Evolutionary conservation across 2,329 filamentous ascomycete genomes (phyloP).

Genomic region (Phoma herbarum): DNA sequence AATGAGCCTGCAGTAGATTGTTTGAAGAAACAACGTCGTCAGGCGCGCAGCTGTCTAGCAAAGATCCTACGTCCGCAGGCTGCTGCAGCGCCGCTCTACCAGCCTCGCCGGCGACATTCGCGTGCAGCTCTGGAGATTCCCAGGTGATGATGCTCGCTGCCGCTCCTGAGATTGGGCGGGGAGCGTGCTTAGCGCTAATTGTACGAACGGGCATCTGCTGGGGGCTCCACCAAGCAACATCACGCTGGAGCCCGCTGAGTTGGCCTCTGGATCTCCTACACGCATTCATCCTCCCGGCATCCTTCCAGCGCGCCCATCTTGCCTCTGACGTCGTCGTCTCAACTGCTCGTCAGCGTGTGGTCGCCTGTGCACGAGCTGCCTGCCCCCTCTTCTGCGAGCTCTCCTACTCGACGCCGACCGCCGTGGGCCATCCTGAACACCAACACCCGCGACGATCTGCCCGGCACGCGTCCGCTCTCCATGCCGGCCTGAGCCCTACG

Average conservation of each 20-base stretch:
- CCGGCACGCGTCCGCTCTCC: conserved; percentile 38
- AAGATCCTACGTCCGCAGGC: neutral
- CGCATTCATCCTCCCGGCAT: conserved; percentile 30
- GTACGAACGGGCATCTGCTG: conserved; percentile 23
- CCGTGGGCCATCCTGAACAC: conserved; percentile 37
- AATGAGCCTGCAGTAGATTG: neutral
- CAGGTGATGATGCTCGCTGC: conserved; percentile 14
- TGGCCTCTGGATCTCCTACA: conserved; percentile 31
- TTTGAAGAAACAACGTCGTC: neutral
- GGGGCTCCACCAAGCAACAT: conserved; percentile 28
- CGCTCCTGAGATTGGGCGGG: conserved; percentile 21
- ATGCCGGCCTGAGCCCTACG: conserved; percentile 43
- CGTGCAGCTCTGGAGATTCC: neutral
- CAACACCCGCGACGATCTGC: conserved; percentile 41
- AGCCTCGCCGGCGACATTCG: neutral
- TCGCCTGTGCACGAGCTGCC: conserved; percentile 35
- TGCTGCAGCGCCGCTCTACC: neutral
- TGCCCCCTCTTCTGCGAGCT: conserved; percentile 35
- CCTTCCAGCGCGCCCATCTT: conserved; percentile 15
- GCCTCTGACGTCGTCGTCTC: conserved; percentile 22
- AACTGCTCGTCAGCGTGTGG: conserved; percentile 28
- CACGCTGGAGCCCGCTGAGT: conserved; percentile 37
- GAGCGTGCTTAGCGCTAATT: conserved; percentile 25
- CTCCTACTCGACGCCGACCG: conserved; percentile 33
- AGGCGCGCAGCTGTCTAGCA: neutral